These are phyloP conservation scores for Adansonia madagascariensis DNA, from an alignment of 441 rosid genomes.

Conservation along the genomic window DNA sequence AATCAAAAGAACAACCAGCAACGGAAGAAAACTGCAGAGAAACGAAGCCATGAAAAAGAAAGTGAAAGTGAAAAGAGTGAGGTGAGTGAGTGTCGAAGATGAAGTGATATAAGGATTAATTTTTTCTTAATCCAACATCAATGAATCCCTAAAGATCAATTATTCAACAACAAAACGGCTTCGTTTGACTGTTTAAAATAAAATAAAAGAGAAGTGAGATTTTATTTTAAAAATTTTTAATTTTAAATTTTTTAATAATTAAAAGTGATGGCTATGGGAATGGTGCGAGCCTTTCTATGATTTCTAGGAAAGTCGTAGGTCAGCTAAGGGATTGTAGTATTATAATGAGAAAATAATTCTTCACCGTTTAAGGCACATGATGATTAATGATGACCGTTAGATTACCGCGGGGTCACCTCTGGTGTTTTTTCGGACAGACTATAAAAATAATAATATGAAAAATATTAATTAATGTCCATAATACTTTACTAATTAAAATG, in stretches of 20 bases:
- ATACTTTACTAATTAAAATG: neutral
- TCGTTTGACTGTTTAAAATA: neutral
- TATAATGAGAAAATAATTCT: neutral
- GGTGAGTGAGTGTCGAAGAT: slow-evolving; percentile 22
- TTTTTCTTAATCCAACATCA: neutral
- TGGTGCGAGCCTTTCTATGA: slow-evolving; percentile 15
- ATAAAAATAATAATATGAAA: neutral
- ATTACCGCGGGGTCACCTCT: neutral
- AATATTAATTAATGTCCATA: neutral
- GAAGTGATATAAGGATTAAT: slow-evolving; percentile 16
- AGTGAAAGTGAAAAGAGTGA: slow-evolving; percentile 2
- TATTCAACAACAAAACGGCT: neutral
- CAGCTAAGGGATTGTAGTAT: neutral
- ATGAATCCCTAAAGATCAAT: neutral
- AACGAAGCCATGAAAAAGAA: slow-evolving; percentile 29
- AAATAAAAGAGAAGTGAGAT: neutral
- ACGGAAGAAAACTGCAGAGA: slow-evolving; percentile 26
- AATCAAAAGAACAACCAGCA: slow-evolving; percentile 29
- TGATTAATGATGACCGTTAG: slow-evolving; percentile 24
- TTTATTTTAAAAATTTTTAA: neutral
- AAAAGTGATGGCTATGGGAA: neutral
- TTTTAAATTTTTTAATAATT: neutral
- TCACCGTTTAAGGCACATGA: neutral
- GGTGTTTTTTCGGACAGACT: neutral
- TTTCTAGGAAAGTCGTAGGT: neutral